Percentiles rank a stretch among this genome's conserved stretches.
Evolutionary conservation across 345 rosid species (phyloP).

Genomic region (Arabidopsis suecica): DNA sequence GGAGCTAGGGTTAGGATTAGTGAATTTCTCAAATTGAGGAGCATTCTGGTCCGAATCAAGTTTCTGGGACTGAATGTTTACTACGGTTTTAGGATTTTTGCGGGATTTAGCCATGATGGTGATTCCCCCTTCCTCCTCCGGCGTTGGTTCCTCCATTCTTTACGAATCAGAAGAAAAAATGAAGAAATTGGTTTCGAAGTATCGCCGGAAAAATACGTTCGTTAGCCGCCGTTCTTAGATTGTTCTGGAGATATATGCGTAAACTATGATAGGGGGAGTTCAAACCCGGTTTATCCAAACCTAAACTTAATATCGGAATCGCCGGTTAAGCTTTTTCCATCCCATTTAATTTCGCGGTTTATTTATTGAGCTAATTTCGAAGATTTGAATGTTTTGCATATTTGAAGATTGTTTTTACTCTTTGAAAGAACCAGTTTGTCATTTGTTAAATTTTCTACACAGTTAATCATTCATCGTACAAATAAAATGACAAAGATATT

Average conservation of each 20-base stretch:
- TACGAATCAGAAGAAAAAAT: not conserved
- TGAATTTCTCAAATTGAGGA: constrained; percentile 53
- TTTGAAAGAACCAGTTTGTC: constrained; percentile 15
- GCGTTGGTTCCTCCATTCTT: constrained; percentile 40
- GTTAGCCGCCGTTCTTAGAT: constrained; percentile 32
- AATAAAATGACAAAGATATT: not conserved
- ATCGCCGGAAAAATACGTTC: constrained; percentile 14
- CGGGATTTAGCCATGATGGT: constrained; percentile 63
- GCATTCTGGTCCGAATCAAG: constrained; percentile 27
- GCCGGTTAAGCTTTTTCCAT: not conserved
- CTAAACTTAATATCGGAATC: not conserved
- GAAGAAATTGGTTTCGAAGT: not conserved
- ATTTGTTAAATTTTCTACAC: constrained; percentile 21
- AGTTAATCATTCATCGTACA: constrained; percentile 33
- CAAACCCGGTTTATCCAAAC: constrained; percentile 27
- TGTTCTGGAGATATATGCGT: not conserved
- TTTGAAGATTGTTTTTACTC: constrained; percentile 7
- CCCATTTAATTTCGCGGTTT: not conserved
- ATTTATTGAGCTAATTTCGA: not conserved
- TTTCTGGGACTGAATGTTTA: constrained; percentile 35
- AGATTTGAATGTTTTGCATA: not conserved
- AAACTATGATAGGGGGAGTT: constrained; percentile 26
- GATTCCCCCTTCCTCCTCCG: constrained; percentile 49
- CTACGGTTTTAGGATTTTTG: constrained; percentile 28
- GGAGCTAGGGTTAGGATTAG: constrained; percentile 37